Evolutionary conservation across 2,329 filamentous ascomycete species (phyloP), one percentile per base, ranked within the genome.

Genomic region (Coniochaeta hoffmannii): DNA sequence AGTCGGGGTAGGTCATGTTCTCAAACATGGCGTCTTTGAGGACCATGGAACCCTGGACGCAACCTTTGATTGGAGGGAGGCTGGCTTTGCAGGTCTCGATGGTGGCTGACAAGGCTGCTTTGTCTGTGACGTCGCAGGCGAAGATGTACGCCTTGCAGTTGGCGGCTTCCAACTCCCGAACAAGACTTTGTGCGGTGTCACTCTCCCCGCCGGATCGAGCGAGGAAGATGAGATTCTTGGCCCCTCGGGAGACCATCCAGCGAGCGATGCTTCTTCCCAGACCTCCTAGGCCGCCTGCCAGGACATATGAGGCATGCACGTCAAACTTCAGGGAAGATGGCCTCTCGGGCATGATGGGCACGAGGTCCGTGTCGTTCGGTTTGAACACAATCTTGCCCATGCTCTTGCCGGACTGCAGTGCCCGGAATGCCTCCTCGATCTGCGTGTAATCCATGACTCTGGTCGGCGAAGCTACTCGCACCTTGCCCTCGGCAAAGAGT

Each of bases 1-100:
- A 83, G 53, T 75, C 68, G 0, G 67, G 63, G 55, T 70, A 72
- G 0, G 67, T 69, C 78, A 83, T 81, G 58, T 73, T 73, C 22
- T 73, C 68, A 54, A 80, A 81, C 0, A 76, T 51, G n/a, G 28
- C 31, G n/a, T 51, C 49, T n/a, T 51, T 32, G 4, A 51, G 49
- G 1, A 51, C 49, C 30, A 51, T 63, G 1, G 69, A 67, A 56
- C 82, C 80, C 56, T 73, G 26, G 0, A 58, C 15, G 24, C 44
- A 50, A 22, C 44, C 44, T 15, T 50, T 50, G 28, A 50, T 50
- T 12, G 49, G 49, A 22, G 49, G 31, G 15, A 51, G 30, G 28
- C 11, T 32, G 17, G 49, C 6, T 19, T 28, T 46, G 22, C 22
- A 28, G 41, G 11, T 46, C 6, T 46, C 41, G 24, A 46, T 28